These are phyloP conservation scores for Venturia oleaginea DNA, from an alignment of 2,329 filamentous ascomycete species.

Conservation along the genomic window DNA sequence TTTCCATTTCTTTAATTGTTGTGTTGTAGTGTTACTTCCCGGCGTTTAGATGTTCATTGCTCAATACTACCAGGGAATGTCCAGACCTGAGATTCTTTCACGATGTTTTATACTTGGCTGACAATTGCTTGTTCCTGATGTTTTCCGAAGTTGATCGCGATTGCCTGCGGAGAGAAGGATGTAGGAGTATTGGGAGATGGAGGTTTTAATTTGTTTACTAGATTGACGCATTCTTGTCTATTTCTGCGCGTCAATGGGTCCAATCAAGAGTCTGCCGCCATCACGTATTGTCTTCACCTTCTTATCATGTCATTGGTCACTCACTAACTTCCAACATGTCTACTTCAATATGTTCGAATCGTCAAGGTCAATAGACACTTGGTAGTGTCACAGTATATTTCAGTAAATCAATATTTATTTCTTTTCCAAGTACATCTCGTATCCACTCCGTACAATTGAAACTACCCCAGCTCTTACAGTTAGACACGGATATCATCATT, in stretches of 20 bases:
- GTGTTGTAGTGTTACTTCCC: background rate
- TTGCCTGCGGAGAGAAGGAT: background rate
- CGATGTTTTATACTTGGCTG: background rate
- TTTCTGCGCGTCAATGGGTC: background rate
- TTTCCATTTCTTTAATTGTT: background rate
- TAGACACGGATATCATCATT: too few species aligned
- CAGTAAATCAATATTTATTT: too few species aligned
- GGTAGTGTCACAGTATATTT: too few species aligned
- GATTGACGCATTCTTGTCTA: background rate
- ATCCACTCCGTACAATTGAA: too few species aligned
- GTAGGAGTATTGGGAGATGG: background rate
- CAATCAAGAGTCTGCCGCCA: background rate
- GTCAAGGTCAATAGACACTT: too few species aligned
- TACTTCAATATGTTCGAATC: background rate
- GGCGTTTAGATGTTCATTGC: background rate
- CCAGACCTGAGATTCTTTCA: background rate
- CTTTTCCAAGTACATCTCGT: too few species aligned
- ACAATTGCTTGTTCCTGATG: background rate
- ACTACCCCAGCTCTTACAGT: too few species aligned
- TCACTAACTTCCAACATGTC: background rate
- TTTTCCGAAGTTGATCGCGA: background rate
- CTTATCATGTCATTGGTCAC: background rate
- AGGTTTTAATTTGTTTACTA: background rate
- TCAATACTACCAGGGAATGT: background rate
- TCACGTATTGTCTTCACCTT: background rate